Evolutionary conservation across 2,329 filamentous ascomycete species (phyloP).

Genomic region (Cladosporium oxysporum): DNA sequence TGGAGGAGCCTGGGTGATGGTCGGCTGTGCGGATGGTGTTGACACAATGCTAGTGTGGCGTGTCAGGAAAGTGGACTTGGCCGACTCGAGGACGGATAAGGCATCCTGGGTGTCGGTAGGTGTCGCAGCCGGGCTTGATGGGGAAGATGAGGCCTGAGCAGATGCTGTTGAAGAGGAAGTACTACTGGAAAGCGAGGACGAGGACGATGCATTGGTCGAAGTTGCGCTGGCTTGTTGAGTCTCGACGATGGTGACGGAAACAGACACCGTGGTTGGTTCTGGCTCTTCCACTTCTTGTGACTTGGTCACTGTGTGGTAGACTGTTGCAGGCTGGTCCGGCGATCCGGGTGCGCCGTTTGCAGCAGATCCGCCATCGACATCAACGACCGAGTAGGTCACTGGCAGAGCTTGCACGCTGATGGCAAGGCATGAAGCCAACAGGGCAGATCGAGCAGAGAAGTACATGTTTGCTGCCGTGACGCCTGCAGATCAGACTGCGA

Average conservation of each 20-base stretch:
- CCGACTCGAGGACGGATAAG: conserved; percentile 3
- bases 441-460: conserved; percentile 13
- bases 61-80: conserved; percentile 2
- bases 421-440: conserved; percentile 15
- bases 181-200: not conserved
- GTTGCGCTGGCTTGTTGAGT: not conserved
- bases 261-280: conserved; percentile 8
- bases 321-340: conserved; percentile 3
- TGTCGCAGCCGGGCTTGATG: not conserved
- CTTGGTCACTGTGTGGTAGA: conserved; percentile 19
- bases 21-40: not conserved
- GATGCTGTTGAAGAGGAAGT: not conserved
- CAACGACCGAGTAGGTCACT: conserved; percentile 19
- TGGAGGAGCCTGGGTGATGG: conserved; percentile 12
- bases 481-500: not conserved
- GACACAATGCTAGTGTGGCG: not conserved
- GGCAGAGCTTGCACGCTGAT: conserved; percentile 11
- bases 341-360: not conserved
- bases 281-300: conserved; percentile 9
- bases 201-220: not conserved
- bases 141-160: not conserved
- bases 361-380: conserved; percentile 16
- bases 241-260: not conserved
- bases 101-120: not conserved
- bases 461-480: conserved; percentile 8